Evolutionary conservation across 2,329 filamentous ascomycete genomes (phyloP).

Genomic region (Neocatenulostroma microsporum): DNA sequence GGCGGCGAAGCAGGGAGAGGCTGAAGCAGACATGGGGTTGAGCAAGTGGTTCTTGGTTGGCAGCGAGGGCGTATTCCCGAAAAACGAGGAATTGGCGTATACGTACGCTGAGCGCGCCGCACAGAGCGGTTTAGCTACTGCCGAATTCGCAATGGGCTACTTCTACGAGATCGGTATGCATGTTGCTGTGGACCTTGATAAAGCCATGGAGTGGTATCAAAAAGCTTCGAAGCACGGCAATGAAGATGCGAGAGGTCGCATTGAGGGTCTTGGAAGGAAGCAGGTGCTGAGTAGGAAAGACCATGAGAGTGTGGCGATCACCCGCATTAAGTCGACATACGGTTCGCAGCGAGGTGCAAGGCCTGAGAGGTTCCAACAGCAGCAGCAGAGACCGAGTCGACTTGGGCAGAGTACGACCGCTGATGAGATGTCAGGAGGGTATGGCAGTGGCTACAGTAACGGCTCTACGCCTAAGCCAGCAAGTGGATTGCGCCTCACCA

Average conservation of each 20-base stretch:
- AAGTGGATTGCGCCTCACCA: neutral
- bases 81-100: constrained; percentile 92
- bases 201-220: constrained; percentile 83
- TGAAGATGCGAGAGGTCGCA: constrained; percentile 71
- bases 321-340: constrained; percentile 61
- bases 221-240: constrained; percentile 86
- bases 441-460: neutral
- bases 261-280: constrained; percentile 77
- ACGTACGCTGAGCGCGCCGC: constrained; percentile 85
- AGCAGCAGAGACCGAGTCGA: constrained; percentile 22
- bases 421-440: constrained; percentile 4
- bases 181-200: constrained; percentile 70
- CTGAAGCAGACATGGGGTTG: constrained; percentile 89
- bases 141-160: constrained; percentile 94
- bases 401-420: constrained; percentile 6
- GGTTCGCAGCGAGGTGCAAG: constrained; percentile 45
- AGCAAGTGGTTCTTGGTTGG: constrained; percentile 99
- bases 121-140: constrained; percentile 70
- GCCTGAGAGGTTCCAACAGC: constrained; percentile 36
- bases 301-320: constrained; percentile 85
- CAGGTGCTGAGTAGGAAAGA: constrained; percentile 74
- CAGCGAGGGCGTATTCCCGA: constrained; percentile 82
- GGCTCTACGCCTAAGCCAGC: neutral
- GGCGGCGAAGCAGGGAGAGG: constrained; percentile 82
- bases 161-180: constrained; percentile 96